Evolutionary conservation across 2,329 filamentous ascomycete species (phyloP).

Genomic region (Scorias spongiosa): DNA sequence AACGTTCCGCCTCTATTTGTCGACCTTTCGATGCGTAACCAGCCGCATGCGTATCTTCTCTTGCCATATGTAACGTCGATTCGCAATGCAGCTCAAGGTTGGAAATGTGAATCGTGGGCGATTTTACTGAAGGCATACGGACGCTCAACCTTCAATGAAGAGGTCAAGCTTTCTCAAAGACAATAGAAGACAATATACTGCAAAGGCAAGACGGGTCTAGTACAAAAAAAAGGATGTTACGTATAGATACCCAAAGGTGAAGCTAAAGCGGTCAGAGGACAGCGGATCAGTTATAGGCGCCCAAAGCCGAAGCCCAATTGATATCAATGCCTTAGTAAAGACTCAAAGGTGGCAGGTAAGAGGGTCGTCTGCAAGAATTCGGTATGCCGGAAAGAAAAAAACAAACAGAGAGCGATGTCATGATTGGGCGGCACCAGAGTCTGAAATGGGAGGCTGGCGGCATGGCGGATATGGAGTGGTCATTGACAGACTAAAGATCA

Average conservation of each 20-base stretch:
- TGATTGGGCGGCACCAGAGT: too few species aligned
- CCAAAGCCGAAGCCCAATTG: not conserved
- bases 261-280: not conserved
- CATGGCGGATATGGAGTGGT: not conserved
- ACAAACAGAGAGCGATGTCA: too few species aligned
- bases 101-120: not conserved
- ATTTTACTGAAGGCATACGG: not conserved
- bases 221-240: not conserved
- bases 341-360: not conserved
- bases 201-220: not conserved
- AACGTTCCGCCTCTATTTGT: not conserved
- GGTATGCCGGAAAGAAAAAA: too few species aligned
- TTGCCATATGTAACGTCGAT: not conserved
- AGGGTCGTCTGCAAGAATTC: not conserved
- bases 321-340: not conserved
- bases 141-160: not conserved
- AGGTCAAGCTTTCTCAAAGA: not conserved
- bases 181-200: not conserved
- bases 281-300: not conserved
- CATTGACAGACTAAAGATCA: not conserved
- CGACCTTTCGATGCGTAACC: not conserved
- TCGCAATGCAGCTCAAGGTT: not conserved
- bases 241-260: not conserved
- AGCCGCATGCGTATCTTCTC: not conserved
- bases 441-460: not conserved